phyloP scores from a whole-genome alignment of 164 flowering plant species.

The Vitis vinifera region ASM3070453v1 NC_081823.1:25974001-25974500 shows the following conservation, averaged over 20 bases:
- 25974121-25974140: background rate
- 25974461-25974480: background rate
- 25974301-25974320: conserved; percentile 72
- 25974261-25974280: conserved; percentile 69
- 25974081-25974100: background rate
- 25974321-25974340: conserved; percentile 76
- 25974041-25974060: no score
- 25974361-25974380: conserved; percentile 86
- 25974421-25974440: conserved; percentile 93
- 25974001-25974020: background rate
- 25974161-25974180: background rate
- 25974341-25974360: conserved; percentile 82
- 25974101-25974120: background rate
- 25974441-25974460: conserved; percentile 1
- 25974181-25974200: conserved; percentile 61
- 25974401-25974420: conserved; percentile 93
- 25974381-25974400: conserved; percentile 93
- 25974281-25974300: conserved; percentile 85
- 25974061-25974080: background rate
- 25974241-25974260: conserved; percentile 60
- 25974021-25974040: background rate
- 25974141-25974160: background rate
- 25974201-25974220: conserved; percentile 99
- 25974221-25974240: conserved; percentile 62
- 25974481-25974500: background rate